Evolutionary conservation across 352 stramenopile genomes (phyloP), one percentile per base, ranked within the genome.

Genomic region (Thalassiosira delicatula): DNA sequence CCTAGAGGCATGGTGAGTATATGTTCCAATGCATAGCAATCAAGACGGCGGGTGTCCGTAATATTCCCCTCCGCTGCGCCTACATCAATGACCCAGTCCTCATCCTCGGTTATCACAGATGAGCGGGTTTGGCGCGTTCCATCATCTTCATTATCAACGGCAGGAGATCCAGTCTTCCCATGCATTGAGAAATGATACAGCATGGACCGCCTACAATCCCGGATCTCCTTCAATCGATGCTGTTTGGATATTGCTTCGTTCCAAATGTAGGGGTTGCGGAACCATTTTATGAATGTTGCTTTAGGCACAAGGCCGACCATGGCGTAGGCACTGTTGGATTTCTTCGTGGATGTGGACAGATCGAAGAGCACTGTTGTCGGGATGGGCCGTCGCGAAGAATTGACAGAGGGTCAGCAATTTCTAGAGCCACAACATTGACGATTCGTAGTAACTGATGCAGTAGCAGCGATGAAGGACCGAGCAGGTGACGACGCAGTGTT

Each of bases 231-330:
- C 40, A 17, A 17, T 17, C 8, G 8, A 17, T 49, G 8, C 8
- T 8, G 8, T 17, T 8, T 17, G 8, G 40, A 17, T 8, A 49
- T 17, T 17, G 8, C 40, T 17, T 17, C 40, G 8, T 8, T 49
- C 8, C 8, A 49, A 17, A 17, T 17, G 17, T 49, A 49, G 17
- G 8, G 8, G 17, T 49, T 49, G 8, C 40, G 8, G 8, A 49
- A 17, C 40, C 40, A 49, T 17, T 8, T 49, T 8, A 49, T 8
- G 40, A 49, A 49, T 17, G 17, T 49, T 8, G 40, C 17, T 17
- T 49, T 49, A 17, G 40, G 40, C 8, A 49, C 40, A 17, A 49
- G 40, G 40, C 25, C 53, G 23, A 61, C 9, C n/a, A 61, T 78
- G 56, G 68, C 44, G 37, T 78, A 40, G 9, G 30, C 76, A 56